Percentiles rank a stretch among this genome's conserved stretches.
These are phyloP conservation scores for Baudoinia panamericana DNA, from an alignment of 495 filamentous ascomycete species.

Conservation along the genomic window DNA sequence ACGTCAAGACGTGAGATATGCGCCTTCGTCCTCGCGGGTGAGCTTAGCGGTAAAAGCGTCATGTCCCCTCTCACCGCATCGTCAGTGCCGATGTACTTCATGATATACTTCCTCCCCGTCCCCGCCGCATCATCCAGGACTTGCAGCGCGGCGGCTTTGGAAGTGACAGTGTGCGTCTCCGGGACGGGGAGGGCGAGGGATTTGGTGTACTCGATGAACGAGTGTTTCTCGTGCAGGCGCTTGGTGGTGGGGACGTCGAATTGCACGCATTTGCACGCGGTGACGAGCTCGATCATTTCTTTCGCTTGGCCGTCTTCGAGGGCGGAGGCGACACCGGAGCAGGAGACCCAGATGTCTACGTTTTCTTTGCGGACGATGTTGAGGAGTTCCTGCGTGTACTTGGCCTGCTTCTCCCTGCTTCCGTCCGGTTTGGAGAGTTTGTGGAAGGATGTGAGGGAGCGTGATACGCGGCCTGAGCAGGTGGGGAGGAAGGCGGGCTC, in stretches of 20 bases:
- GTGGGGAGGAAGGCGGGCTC: constrained; percentile 33
- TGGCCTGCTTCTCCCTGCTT: constrained; percentile 19
- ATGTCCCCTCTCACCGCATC: constrained; percentile 34
- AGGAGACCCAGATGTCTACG: constrained; percentile 61
- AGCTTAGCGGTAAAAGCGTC: constrained; percentile 43
- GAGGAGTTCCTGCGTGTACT: constrained; percentile 39
- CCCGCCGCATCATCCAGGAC: constrained; percentile 39
- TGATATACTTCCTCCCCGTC: constrained; percentile 40
- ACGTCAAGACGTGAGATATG: constrained; percentile 44
- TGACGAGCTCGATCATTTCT: constrained; percentile 44
- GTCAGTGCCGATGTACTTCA: constrained; percentile 45
- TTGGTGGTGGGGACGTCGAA: constrained; percentile 37
- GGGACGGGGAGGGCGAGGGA: constrained; percentile 43
- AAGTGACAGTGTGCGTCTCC: constrained; percentile 45
- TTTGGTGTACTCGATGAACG: constrained; percentile 43
- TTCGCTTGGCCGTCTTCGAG: constrained; percentile 53
- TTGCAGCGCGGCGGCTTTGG: constrained; percentile 40
- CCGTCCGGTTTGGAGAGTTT: constrained; percentile 30
- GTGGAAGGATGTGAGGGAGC: constrained; percentile 40
- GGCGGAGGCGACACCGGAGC: constrained; percentile 46
- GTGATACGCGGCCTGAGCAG: constrained; percentile 33
- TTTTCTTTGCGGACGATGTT: constrained; percentile 46
- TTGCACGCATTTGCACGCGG: constrained; percentile 48
- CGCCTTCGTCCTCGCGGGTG: constrained; percentile 39
- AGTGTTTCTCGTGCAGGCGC: constrained; percentile 43